Evolutionary conservation across 495 filamentous ascomycete genomes (phyloP).

Genomic region (Penicillium salamii): DNA sequence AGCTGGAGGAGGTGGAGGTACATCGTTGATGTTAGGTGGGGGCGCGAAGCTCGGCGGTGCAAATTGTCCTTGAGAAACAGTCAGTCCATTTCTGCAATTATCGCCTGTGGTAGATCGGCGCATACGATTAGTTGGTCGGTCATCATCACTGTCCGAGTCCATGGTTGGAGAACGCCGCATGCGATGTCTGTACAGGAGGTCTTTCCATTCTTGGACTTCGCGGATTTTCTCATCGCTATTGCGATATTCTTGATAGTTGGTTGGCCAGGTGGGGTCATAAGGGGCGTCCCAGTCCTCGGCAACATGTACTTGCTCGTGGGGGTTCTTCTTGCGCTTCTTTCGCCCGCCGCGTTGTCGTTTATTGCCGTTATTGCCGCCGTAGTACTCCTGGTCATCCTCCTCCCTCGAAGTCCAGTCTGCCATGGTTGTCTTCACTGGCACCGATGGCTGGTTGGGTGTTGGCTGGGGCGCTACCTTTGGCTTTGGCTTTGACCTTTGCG

Average conservation of each 20-base stretch:
- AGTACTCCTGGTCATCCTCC: slow-evolving; percentile 69
- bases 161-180: slow-evolving; percentile 49
- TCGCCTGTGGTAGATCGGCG: no score
- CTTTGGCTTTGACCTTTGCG: slow-evolving; percentile 70
- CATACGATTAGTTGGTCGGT: slow-evolving; percentile 52
- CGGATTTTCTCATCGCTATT: slow-evolving; percentile 78
- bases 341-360: slow-evolving; percentile 76
- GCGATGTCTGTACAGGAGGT: slow-evolving; percentile 73
- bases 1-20: slow-evolving; percentile 31
- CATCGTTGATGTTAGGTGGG: slow-evolving; percentile 53
- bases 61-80: slow-evolving; percentile 55
- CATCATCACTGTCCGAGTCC: slow-evolving; percentile 58
- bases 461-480: slow-evolving; percentile 35
- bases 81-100: no score
- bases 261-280: slow-evolving; percentile 83
- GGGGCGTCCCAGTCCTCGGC: slow-evolving; percentile 88
- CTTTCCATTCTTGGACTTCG: slow-evolving; percentile 87
- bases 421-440: slow-evolving; percentile 59
- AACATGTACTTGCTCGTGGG: slow-evolving; percentile 47
- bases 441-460: slow-evolving; percentile 24
- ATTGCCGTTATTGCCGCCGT: slow-evolving; percentile 51
- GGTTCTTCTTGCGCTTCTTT: slow-evolving; percentile 84
- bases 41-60: slow-evolving; percentile 75
- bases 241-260: slow-evolving; percentile 82
- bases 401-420: slow-evolving; percentile 82